Percentiles rank a stretch among this genome's conserved stretches.
Evolutionary conservation across 345 rosid species (phyloP).

Genomic region (Eucalyptus regnans): DNA sequence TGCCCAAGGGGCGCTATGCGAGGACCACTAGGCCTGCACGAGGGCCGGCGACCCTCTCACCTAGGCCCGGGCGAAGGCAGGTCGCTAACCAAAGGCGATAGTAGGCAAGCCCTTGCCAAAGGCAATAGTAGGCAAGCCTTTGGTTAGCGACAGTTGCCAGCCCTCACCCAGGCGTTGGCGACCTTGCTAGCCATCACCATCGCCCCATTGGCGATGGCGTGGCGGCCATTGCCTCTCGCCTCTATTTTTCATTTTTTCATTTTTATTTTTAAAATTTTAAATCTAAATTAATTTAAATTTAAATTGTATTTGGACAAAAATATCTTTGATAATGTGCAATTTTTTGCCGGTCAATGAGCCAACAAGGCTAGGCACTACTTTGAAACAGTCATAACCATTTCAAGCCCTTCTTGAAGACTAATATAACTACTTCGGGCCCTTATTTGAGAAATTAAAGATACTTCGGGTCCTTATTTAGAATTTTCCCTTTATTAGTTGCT

Average conservation of each 20-base stretch:
- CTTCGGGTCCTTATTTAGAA: accelerated
- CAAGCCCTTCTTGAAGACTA: too few relatives aligned
- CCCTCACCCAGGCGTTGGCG: accelerated
- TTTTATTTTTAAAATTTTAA: too few relatives aligned
- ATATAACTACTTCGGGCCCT: accelerated
- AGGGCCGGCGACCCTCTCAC: accelerated
- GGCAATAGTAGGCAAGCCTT: too few relatives aligned
- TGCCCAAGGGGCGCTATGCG: accelerated
- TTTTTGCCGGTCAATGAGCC: accelerated
- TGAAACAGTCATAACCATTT: accelerated
- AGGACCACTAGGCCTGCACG: too few relatives aligned
- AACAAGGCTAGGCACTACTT: too few relatives aligned
- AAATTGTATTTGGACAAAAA: too few relatives aligned
- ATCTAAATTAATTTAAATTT: too few relatives aligned
- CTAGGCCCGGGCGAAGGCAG: accelerated
- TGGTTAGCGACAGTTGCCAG: accelerated
- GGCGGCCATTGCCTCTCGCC: accelerated
- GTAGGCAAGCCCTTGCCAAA: too few relatives aligned
- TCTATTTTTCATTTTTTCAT: too few relatives aligned
- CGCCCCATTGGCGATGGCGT: accelerated
- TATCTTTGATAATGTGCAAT: accelerated
- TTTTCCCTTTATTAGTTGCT: background rate
- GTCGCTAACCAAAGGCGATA: too few relatives aligned
- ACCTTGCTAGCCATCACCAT: too few relatives aligned
- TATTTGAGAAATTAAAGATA: too few relatives aligned